Evolutionary conservation across 179 eudicot genomes (phyloP).

Genomic region (Patellifolia procumbens): DNA sequence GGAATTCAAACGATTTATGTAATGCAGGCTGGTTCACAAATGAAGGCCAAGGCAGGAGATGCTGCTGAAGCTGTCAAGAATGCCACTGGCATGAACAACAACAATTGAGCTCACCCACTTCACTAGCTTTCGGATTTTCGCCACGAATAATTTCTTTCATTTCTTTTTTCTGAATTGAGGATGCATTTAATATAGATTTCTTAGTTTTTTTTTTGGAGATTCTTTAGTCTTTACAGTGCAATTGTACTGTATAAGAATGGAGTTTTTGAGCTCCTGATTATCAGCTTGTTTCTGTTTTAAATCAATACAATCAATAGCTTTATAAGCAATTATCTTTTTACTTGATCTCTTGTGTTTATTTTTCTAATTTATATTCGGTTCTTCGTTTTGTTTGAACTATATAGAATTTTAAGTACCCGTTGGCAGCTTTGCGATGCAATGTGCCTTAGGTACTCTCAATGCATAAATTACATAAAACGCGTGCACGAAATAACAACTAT

Average conservation of each 20-base stretch:
- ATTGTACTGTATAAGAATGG: conserved; percentile 8
- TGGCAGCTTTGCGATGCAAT: too few species aligned
- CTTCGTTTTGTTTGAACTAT: too few species aligned
- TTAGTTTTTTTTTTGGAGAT: not conserved
- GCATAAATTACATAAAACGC: too few species aligned
- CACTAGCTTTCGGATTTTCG: not conserved
- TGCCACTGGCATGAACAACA: conserved; percentile 51
- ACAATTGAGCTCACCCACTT: conserved; percentile 16
- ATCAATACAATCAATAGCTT: conserved; percentile 7
- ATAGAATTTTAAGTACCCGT: too few species aligned
- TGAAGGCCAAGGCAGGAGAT: conserved; percentile 37
- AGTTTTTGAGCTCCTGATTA: conserved; percentile 19
- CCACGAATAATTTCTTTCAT: not conserved
- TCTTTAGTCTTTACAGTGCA: not conserved
- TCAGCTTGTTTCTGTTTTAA: conserved; percentile 18
- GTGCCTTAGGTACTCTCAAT: too few species aligned
- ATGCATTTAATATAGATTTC: not conserved
- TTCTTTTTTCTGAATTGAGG: not conserved
- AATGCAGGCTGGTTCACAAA: conserved; percentile 43
- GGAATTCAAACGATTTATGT: too few species aligned
- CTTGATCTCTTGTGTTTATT: not conserved
- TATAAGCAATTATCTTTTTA: too few species aligned
- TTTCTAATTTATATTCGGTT: too few species aligned
- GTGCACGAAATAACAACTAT: too few species aligned
- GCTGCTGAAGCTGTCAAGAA: conserved; percentile 49